Percentiles rank a stretch among this genome's conserved stretches.
Evolutionary conservation across 148 eudicot genomes (phyloP).

Genomic region (Selenicereus undatus): DNA sequence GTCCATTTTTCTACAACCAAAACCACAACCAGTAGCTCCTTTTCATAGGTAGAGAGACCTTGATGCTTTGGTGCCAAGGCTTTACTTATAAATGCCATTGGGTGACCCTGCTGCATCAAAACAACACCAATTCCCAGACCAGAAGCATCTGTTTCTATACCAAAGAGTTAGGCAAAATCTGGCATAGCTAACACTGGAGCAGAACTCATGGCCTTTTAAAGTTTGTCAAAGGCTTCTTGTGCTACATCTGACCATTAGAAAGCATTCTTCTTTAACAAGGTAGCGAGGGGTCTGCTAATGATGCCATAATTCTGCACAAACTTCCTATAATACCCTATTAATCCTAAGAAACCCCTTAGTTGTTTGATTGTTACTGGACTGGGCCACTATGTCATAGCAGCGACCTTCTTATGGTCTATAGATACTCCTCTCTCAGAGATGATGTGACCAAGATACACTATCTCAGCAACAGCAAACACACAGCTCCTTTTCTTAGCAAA

Average conservation of each 20-base stretch:
- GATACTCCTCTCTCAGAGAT: background rate
- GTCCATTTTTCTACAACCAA: background rate
- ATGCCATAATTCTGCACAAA: too few relatives aligned
- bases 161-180: too few relatives aligned
- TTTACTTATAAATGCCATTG: background rate
- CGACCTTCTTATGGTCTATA: too few relatives aligned
- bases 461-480: background rate
- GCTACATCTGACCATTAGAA: too few relatives aligned
- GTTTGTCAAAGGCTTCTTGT: too few relatives aligned
- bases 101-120: background rate
- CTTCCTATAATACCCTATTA: too few relatives aligned
- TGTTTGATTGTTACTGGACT: background rate
- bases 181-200: too few relatives aligned
- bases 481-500: background rate
- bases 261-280: too few relatives aligned
- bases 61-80: background rate
- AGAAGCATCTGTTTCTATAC: too few relatives aligned
- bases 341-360: background rate
- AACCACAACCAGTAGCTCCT: background rate
- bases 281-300: too few relatives aligned
- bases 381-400: background rate
- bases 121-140: background rate
- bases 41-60: background rate
- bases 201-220: too few relatives aligned
- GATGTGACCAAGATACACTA: background rate